Evolutionary conservation across 2,329 filamentous ascomycete species (phyloP).

Genomic region (Talaromyces pinophilus): DNA sequence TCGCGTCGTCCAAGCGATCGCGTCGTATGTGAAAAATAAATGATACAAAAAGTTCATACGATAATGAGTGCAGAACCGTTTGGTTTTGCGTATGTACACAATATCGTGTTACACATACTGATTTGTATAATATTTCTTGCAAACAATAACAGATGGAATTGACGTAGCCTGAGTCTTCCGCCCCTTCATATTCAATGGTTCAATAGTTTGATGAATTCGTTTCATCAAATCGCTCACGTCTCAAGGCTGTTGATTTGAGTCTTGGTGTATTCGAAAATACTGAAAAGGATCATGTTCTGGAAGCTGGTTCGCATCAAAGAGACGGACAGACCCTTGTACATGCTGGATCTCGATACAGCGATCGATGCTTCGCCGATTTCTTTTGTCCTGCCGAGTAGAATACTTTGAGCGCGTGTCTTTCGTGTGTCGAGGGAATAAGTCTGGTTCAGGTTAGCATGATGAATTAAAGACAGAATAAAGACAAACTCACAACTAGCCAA

Average conservation of each 20-base stretch:
- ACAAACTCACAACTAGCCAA: slow-evolving; percentile 47
- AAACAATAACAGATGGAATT: slow-evolving; percentile 7
- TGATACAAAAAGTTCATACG: slow-evolving; percentile 16
- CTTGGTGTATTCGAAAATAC: slow-evolving; percentile 50
- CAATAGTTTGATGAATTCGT: neutral
- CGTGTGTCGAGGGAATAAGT: slow-evolving; percentile 52
- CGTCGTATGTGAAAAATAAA: slow-evolving; percentile 2
- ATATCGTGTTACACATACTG: slow-evolving; percentile 17
- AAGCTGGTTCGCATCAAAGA: slow-evolving; percentile 49
- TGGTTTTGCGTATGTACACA: slow-evolving; percentile 9
- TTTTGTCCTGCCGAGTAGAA: slow-evolving; percentile 46
- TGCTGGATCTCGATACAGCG: slow-evolving; percentile 45
- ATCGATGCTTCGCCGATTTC: slow-evolving; percentile 45
- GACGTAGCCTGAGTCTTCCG: neutral
- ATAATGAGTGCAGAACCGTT: slow-evolving; percentile 14
- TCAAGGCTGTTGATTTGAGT: slow-evolving; percentile 45
- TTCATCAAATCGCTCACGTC: slow-evolving; percentile 22
- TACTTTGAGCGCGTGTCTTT: slow-evolving; percentile 52
- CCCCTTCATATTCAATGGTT: neutral
- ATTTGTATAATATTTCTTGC: neutral
- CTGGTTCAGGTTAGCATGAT: slow-evolving; percentile 29
- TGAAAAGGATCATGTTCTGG: slow-evolving; percentile 53
- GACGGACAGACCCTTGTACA: slow-evolving; percentile 52
- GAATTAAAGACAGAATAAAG: too few relatives aligned
- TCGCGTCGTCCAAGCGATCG: slow-evolving; percentile 2